Percentiles rank a stretch among this genome's conserved stretches.
Evolutionary conservation across 2,329 filamentous ascomycete genomes (phyloP).

Genomic region (Hypoxylon sp.): DNA sequence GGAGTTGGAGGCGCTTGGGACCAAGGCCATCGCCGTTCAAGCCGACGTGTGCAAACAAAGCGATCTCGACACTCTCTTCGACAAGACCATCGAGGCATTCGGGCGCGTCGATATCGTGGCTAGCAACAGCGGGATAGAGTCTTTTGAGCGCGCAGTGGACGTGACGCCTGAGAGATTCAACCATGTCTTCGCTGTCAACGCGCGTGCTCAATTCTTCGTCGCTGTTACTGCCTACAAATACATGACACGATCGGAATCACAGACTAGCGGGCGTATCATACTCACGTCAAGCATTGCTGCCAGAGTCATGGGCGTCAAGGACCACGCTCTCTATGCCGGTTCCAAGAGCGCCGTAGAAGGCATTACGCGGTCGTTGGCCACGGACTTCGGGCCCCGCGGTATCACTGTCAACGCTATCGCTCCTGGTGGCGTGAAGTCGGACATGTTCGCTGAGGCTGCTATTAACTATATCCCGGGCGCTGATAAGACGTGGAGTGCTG

Average conservation of each 20-base stretch:
- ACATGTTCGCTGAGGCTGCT: slow-evolving; percentile 26
- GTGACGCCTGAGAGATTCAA: slow-evolving; percentile 25
- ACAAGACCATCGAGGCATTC: slow-evolving; percentile 19
- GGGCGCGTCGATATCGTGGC: slow-evolving; percentile 25
- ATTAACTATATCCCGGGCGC: slow-evolving; percentile 27
- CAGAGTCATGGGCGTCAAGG: slow-evolving; percentile 19
- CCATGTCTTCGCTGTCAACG: slow-evolving; percentile 25
- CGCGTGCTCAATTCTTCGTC: slow-evolving; percentile 28
- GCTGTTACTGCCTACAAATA: slow-evolving; percentile 18
- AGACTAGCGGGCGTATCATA: slow-evolving; percentile 15
- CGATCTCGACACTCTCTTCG: slow-evolving; percentile 24
- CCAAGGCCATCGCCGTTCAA: slow-evolving; percentile 24
- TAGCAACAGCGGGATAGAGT: slow-evolving; percentile 28
- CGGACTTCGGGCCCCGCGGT: slow-evolving; percentile 18
- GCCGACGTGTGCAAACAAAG: slow-evolving; percentile 17
- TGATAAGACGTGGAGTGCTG: slow-evolving; percentile 18
- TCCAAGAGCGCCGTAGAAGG: slow-evolving; percentile 28
- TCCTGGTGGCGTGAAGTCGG: slow-evolving; percentile 24
- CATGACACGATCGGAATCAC: slow-evolving; percentile 13
- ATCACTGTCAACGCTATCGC: slow-evolving; percentile 31
- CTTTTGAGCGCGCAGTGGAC: slow-evolving; percentile 25
- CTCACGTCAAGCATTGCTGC: slow-evolving; percentile 30
- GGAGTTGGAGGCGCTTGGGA: slow-evolving; percentile 16
- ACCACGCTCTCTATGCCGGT: slow-evolving; percentile 24
- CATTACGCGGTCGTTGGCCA: slow-evolving; percentile 25